phyloP scores from a whole-genome alignment of 1,284 basidiomycete species.

The Moesziomyces parantarcticus region DNA sequence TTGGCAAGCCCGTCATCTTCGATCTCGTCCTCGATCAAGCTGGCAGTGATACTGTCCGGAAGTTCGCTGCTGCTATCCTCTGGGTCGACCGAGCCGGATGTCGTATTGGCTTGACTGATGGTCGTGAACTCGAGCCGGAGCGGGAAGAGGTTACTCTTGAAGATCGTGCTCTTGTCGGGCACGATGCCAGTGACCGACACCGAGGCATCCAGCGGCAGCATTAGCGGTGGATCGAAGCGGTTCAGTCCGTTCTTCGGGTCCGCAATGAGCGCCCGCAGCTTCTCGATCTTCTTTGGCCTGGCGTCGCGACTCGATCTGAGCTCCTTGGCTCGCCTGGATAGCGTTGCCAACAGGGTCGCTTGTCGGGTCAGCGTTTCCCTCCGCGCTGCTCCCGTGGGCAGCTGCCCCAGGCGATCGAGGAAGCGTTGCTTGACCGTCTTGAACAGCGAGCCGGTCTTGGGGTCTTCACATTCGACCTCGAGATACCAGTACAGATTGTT shows the following conservation, averaged over 20 bases:
- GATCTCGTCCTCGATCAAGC: constrained; percentile 9
- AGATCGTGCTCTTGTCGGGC: constrained; percentile 90
- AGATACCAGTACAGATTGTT: constrained; percentile 98
- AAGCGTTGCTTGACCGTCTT: constrained; percentile 87
- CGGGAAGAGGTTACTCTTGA: constrained; percentile 96
- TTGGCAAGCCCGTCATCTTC: background rate
- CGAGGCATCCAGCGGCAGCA: constrained; percentile 85
- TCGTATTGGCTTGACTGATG: constrained; percentile 1
- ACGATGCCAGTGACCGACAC: constrained; percentile 85
- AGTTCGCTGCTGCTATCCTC: constrained; percentile 7
- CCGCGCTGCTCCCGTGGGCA: constrained; percentile 15
- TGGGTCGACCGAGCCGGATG: background rate
- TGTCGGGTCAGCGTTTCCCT: constrained; percentile 69
- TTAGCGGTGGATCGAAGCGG: constrained; percentile 53
- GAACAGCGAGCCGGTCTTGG: constrained; percentile 85
- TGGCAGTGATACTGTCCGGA: constrained; percentile 41
- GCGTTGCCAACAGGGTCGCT: constrained; percentile 79
- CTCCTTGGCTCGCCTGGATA: constrained; percentile 85
- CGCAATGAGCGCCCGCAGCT: constrained; percentile 81
- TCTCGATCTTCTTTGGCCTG: constrained; percentile 96
- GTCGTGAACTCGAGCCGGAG: constrained; percentile 82
- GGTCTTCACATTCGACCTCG: constrained; percentile 87
- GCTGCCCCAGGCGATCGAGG: constrained; percentile 73
- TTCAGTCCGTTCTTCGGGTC: constrained; percentile 81
- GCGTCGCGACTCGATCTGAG: constrained; percentile 89